phyloP scores from a whole-genome alignment of 2,329 filamentous ascomycete genomes.

The Colletotrichum neosansevieriae region DNA sequence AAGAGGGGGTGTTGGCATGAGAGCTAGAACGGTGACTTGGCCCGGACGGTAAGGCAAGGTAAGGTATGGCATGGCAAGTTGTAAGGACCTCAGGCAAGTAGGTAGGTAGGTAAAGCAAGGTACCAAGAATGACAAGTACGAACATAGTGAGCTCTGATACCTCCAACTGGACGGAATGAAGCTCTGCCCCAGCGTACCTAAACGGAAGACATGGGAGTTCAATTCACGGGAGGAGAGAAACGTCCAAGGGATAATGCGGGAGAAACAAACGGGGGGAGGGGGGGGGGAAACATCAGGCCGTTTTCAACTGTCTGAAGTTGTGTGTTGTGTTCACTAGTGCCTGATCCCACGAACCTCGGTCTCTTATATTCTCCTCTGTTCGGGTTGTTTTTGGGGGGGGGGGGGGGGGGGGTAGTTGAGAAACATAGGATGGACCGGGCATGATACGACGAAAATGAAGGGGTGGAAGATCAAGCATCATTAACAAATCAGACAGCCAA shows the following conservation, averaged over 20 bases:
- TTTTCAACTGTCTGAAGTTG: conserved; percentile 27
- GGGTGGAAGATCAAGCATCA: neutral
- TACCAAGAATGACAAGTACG: too few species aligned
- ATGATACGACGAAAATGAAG: too few species aligned
- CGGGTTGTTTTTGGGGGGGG: neutral
- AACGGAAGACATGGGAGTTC: neutral
- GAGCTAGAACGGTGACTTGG: conserved; percentile 18
- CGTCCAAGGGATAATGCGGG: conserved; percentile 6
- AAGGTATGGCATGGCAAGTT: neutral
- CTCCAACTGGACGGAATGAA: conserved; percentile 16
- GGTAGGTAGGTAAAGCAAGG: too few species aligned
- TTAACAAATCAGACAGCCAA: conserved; percentile 13
- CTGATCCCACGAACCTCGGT: conserved; percentile 14
- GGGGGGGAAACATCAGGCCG: conserved; percentile 23
- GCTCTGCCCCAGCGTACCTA: neutral
- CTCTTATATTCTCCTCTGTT: neutral
- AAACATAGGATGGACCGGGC: conserved; percentile 8
- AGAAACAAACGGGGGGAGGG: neutral
- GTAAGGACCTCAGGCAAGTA: too few species aligned
- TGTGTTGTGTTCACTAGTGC: neutral
- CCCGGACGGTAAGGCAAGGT: conserved; percentile 2
- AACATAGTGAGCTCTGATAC: neutral
- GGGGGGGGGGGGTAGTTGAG: neutral
- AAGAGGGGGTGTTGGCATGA: neutral
- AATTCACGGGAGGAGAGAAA: conserved; percentile 5